These are phyloP conservation scores for Calonectria fujianensis DNA, from an alignment of 2,329 filamentous ascomycete genomes.

Conservation along the genomic window DNA sequence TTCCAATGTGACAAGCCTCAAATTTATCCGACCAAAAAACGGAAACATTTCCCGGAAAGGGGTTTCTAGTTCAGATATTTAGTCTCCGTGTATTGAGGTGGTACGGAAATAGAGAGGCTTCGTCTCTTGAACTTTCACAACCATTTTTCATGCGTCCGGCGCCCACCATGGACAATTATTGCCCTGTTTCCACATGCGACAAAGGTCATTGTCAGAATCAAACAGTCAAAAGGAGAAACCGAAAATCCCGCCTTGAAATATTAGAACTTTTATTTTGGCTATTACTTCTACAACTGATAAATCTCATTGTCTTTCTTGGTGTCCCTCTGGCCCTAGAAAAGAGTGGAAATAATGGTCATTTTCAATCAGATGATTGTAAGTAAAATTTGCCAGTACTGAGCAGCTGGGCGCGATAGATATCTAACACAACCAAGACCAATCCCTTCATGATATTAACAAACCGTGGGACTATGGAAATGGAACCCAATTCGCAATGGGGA, in stretches of 20 bases:
- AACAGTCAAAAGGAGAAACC: neutral
- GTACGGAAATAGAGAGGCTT: neutral
- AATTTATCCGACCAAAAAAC: neutral
- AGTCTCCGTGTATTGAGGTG: neutral
- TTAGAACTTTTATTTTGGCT: neutral
- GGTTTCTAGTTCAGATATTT: neutral
- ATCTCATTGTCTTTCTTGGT: neutral
- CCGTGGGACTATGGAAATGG: neutral
- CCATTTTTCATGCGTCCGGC: neutral
- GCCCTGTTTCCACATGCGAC: neutral
- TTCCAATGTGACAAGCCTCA: neutral
- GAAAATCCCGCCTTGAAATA: neutral
- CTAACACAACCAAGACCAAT: neutral
- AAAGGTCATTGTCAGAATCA: neutral
- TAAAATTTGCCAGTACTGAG: neutral
- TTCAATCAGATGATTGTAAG: neutral
- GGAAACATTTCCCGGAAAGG: neutral
- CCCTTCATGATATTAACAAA: neutral
- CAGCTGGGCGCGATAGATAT: neutral
- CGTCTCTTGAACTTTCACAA: neutral
- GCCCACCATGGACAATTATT: neutral
- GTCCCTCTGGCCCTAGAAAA: neutral
- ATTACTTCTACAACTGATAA: conserved; percentile 1
- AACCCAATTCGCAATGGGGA: neutral
- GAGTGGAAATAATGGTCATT: neutral